A percentile compares a stretch with the other conserved stretches of the same genome.
These are phyloP conservation scores for Sporobolomyces roseus DNA, from an alignment of 768 basidiomycete genomes.

Conservation along the genomic window DNA sequence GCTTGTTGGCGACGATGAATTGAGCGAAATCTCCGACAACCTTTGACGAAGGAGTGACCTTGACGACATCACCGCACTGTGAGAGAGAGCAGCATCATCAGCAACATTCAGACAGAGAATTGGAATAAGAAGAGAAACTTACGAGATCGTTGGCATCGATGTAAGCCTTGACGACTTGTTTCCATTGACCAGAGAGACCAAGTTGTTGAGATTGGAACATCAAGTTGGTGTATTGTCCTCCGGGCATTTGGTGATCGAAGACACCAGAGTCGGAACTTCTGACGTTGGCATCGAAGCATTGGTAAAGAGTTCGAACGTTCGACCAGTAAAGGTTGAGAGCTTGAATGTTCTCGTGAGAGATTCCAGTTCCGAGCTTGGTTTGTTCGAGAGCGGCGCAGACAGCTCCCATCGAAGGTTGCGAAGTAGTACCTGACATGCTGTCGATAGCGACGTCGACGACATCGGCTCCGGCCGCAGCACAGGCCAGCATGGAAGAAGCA, in stretches of 20 bases:
- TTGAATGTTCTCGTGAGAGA: conserved; percentile 93
- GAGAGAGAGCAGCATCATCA: background rate
- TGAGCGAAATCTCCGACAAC: conserved; percentile 99
- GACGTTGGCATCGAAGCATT: conserved; percentile 97
- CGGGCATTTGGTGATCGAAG: conserved; percentile 99
- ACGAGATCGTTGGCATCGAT: conserved; percentile 95
- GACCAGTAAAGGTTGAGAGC: conserved; percentile 97
- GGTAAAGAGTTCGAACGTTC: conserved; percentile 89
- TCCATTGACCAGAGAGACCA: conserved; percentile 93
- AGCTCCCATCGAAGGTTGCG: conserved; percentile 98
- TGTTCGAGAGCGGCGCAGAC: conserved; percentile 93
- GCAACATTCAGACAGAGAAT: background rate
- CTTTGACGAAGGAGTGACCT: conserved; percentile 98
- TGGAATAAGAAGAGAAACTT: conserved; percentile 45
- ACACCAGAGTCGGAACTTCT: conserved; percentile 84
- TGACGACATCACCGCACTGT: conserved; percentile 94
- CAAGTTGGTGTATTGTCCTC: conserved; percentile 59
- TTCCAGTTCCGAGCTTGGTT: conserved; percentile 86
- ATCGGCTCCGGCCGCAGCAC: conserved; percentile 94
- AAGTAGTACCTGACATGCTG: conserved; percentile 97
- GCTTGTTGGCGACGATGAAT: conserved; percentile 74
- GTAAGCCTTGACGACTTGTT: conserved; percentile 97
- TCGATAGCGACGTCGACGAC: conserved; percentile 98
- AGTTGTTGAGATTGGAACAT: conserved; percentile 96
- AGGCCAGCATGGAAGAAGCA: conserved; percentile 92